Evolutionary conservation across 164 flowering plant genomes (phyloP), one percentile per base, ranked within the genome.

Genomic region (Dillenia suffruticosa): DNA sequence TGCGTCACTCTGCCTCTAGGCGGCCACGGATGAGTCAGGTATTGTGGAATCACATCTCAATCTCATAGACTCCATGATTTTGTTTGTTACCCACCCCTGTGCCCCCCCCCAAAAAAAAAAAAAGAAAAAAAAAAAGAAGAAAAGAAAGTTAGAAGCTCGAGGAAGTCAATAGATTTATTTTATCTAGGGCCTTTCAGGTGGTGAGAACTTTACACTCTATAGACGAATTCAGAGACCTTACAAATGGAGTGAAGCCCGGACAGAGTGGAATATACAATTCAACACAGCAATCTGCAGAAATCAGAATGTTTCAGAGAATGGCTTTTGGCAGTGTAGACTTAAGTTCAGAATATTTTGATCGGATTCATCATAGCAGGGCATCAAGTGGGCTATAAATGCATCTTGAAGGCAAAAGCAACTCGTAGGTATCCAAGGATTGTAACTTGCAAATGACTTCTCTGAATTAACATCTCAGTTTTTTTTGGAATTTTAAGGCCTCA

Each of bases 21-120:
- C 76, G 87, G 74, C 87, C 87, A 16, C 54, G 65, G 32, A 83
- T 83, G 87, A 70, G 81, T 57, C 84, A 76, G 81, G 87, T 82
- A 64, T 47, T 26, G 14, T 32, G 40, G 40, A 32, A 32, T 32
- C 40, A 32, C 40, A 32, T 32, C 40, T 32, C 40, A 12, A 22
- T 26, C 14, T 48, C 15, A 17, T 22, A 24, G 9, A 14, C 14
- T 44, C 11, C 56, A 2, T 8, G 0, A 16, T 54, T 24, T 17
- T 2, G 12, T 4, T 26, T 6, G 7, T 32, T 0, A 32, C 7
- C 6, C 40, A 32, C 7, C 40, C 7, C 40, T 6, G 5, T 32
- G 40, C 40, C 3, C 32, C n/a, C n/a, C n/a, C n/a, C n/a, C n/a
- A 32, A 32, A 32, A 32, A 32, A 32, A 4, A 4, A 32, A 32